These are phyloP conservation scores for Blastobotrys malaysiensis DNA, from an alignment of 1,139 yeast species.

Conservation along the genomic window DNA sequence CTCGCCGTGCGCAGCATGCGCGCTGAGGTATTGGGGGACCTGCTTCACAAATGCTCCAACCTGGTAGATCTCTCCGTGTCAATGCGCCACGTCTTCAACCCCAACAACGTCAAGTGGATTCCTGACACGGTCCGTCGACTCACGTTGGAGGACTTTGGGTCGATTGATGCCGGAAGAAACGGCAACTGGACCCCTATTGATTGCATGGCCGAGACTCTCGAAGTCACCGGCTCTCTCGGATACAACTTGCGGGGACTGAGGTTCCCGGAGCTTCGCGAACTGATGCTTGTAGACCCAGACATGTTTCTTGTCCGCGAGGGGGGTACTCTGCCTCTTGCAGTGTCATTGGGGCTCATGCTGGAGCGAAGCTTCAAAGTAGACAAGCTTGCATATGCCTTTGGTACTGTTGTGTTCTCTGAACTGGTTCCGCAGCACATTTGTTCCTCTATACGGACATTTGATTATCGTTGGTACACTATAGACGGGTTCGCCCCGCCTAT, in stretches of 20 bases:
- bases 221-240: constrained; percentile 1
- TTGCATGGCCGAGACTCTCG: constrained; percentile 1
- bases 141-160: constrained; percentile 3
- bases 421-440: constrained; percentile 1
- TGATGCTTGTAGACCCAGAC: neutral
- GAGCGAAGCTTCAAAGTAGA: neutral
- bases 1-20: constrained; percentile 5
- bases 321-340: neutral
- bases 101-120: constrained; percentile 4
- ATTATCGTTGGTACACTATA: neutral
- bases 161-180: neutral
- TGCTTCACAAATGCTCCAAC: neutral
- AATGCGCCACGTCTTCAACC: constrained; percentile 1
- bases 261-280: constrained; percentile 2
- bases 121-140: constrained; percentile 2
- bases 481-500: neutral
- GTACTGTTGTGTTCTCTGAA: neutral
- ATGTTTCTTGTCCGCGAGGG: neutral
- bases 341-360: neutral
- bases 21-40: neutral
- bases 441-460: neutral
- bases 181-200: neutral
- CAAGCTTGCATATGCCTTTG: neutral
- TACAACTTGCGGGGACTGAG: constrained; percentile 5
- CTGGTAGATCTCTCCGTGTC: constrained; percentile 1